Evolutionary conservation across 2,329 filamentous ascomycete species (phyloP), one percentile per base, ranked within the genome.

Genomic region (Penicillium vulpinum): DNA sequence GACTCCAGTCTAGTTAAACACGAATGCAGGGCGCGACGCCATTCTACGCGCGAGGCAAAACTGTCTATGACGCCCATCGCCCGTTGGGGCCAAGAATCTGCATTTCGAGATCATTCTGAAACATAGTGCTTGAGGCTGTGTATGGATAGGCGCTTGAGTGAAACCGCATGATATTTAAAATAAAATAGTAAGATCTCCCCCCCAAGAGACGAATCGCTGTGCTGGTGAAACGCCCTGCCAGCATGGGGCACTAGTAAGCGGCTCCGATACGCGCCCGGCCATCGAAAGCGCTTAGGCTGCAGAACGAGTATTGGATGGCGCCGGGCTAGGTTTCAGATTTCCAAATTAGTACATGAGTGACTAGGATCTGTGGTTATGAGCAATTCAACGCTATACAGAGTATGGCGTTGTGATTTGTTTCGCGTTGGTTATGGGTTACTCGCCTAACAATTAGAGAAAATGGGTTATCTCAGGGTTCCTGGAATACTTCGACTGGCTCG

Each of bases 141-240:
- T 43, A 41, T 36, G 51, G 62, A 59, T 67, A 68, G 55, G 71
- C 71, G 71, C 71, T 57, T 48, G 59, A 50, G 52, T 71, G 67
- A 72, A 70, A 72, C 68, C 36, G 52, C 44, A 58, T 57, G 57
- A 57, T 51, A 62, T 62, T 40, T 39, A n/a, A 38, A 47, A 38
- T 39, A n/a, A 38, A 47, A 38, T 35, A 11, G 49, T 18, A 18
- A 40, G 22, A 10, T 26, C 31, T 28, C 28, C 22, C 8, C 8
- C 13, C 38, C 31, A 1, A 41, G 18, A 36, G 31, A 43, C 48
- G 51, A 64, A 63, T 63, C 4, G 36, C 40, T 43, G 45, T 29
- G 44, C 29, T 38, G 35, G 29, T 46, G 51, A 51, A 56, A 57
- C 57, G 56, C 58, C 47, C 35, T 50, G 28, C n/a, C 18, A 59